These are phyloP conservation scores for Syncephalastrum contaminatum DNA, from an alignment of 371 early-diverging fungal species.

Conservation along the genomic window DNA sequence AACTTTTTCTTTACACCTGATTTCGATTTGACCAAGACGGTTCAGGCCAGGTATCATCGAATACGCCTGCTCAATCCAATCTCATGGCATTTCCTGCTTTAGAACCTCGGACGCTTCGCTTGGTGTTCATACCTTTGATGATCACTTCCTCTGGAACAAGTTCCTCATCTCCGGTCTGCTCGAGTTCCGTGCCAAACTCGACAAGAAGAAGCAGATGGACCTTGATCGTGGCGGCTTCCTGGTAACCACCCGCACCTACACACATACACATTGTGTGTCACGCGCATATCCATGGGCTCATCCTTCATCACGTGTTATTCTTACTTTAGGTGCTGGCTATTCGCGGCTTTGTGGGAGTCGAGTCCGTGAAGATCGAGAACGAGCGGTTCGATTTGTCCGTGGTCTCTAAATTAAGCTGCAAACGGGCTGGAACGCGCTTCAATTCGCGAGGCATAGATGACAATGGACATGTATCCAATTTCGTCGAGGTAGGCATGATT, in stretches of 20 bases:
- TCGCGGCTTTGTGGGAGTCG: conserved; percentile 67
- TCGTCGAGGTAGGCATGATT: conserved; percentile 78
- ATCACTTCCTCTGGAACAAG: conserved; percentile 89
- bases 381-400: conserved; percentile 65
- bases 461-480: conserved; percentile 96
- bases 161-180: conserved; percentile 77
- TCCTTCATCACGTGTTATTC: background rate
- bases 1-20: conserved; percentile 77
- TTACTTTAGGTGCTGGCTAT: conserved; percentile 54
- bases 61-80: background rate
- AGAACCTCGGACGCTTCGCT: conserved; percentile 47
- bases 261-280: too few species aligned
- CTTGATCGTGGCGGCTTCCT: conserved; percentile 74
- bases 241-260: conserved; percentile 26
- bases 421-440: conserved; percentile 95
- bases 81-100: background rate
- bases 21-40: conserved; percentile 72
- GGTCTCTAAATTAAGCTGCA: conserved; percentile 91
- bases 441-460: conserved; percentile 97
- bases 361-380: conserved; percentile 36
- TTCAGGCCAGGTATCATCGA: conserved; percentile 56
- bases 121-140: conserved; percentile 55
- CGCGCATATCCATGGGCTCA: too few species aligned
- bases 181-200: conserved; percentile 72
- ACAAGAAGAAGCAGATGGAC: conserved; percentile 56